Conservation (phyloP, 495 filamentous ascomycete genomes). For the Aspergillus baeticus region DNA sequence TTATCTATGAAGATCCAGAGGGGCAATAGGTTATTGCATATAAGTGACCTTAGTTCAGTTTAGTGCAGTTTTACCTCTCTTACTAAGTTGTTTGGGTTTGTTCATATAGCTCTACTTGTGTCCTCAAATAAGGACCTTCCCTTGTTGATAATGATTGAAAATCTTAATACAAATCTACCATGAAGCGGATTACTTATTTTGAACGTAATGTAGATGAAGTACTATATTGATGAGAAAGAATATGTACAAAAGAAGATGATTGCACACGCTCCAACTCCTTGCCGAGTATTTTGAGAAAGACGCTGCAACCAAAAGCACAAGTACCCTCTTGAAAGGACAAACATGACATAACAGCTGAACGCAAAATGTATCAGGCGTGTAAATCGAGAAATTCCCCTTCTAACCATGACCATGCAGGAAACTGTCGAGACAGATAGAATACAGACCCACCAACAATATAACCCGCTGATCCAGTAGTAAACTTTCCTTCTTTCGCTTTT, state of each 20-base stretch:
- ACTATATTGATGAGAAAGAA: conserved; percentile 17
- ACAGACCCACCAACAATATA: conserved; percentile 8
- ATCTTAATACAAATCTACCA: too few relatives aligned
- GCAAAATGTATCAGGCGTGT: conserved; percentile 6
- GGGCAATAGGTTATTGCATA: too few relatives aligned
- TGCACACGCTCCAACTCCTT: conserved; percentile 36
- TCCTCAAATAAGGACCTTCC: too few relatives aligned
- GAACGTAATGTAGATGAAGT: neutral
- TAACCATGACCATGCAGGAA: conserved; percentile 9
- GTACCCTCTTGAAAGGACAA: neutral
- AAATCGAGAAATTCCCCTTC: conserved; percentile 5
- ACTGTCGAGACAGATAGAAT: conserved; percentile 5
- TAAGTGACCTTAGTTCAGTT: too few relatives aligned
- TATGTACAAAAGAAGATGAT: conserved; percentile 28
- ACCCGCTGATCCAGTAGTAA: conserved; percentile 9
- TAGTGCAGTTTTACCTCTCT: too few relatives aligned
- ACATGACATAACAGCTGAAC: neutral
- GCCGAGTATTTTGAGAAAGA: conserved; percentile 22
- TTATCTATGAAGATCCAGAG: too few relatives aligned
- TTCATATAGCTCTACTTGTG: too few relatives aligned
- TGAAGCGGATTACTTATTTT: neutral
- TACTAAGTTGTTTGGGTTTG: too few relatives aligned
- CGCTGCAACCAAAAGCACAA: conserved; percentile 20
- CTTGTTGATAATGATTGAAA: too few relatives aligned
- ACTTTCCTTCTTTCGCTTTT: conserved; percentile 12